Evolutionary conservation across 257 asterid species (phyloP), one percentile per base, ranked within the genome.

Genomic region (Penstemon davidsonii): DNA sequence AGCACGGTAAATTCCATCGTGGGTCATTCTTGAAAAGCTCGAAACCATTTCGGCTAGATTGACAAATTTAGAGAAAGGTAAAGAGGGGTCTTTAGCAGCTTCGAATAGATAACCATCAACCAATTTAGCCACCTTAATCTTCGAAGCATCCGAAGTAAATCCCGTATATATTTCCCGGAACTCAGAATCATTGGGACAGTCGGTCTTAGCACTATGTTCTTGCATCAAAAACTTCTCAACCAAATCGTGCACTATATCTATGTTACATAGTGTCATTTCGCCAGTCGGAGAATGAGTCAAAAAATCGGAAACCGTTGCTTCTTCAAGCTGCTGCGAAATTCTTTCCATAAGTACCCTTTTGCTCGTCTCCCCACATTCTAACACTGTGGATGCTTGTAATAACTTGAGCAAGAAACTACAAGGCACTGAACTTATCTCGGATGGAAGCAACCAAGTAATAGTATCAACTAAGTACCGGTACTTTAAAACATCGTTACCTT

Each of bases 1-100:
- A 8, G 96, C 95, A 0, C 95, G 92, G 79, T 91, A 91, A 43
- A 91, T 75, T 41, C 91, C 92, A 67, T 88, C 97, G 25, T 88
- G 95, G 3, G 88, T 82, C 57, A 69, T 73, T 73, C 97, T 85
- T 4, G 87, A 85, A 66, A 83, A 85, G 55, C 77, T 73, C 13
- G 92, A 79, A 1, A 85, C 96, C 87, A 82, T 76, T 56, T 83
- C 82, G 2, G 91, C 85, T 11, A 91, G 82, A 63, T 78, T 85
- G 43, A 88, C 59, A 64, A 91, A 86, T 75, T 80, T 76, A 7
- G 80, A 69, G 69, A 85, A 44, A 38, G 86, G 81, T 42, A 91
- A 78, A 56, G 75, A 76, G 39, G 84, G 73, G 75, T 88, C 97
- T 68, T 83, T 81, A 46, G 96, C 84, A 64, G 90, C 96, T 81